Percentiles rank a stretch among this genome's conserved stretches.
Evolutionary conservation across 2,329 filamentous ascomycete genomes (phyloP).

Genomic region (Dryadomyces sulphureus): DNA sequence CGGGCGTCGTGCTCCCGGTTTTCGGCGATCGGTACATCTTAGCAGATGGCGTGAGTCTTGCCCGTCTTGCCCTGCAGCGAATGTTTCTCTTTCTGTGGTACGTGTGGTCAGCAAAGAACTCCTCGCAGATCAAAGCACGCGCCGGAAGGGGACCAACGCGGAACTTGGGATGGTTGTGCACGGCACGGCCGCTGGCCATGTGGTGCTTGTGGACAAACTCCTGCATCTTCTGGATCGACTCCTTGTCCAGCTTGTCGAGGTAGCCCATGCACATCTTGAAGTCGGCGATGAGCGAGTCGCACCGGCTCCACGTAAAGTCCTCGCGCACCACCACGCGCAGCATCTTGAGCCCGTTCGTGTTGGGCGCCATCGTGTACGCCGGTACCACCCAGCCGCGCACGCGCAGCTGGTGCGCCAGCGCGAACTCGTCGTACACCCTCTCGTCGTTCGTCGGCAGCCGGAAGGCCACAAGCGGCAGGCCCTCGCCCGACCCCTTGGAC

Average conservation of each 20-base stretch:
- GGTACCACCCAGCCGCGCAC: slow-evolving; percentile 86
- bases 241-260: slow-evolving; percentile 59
- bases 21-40: slow-evolving; percentile 12
- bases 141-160: slow-evolving; percentile 22
- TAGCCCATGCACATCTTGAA: slow-evolving; percentile 62
- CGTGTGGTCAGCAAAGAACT: slow-evolving; percentile 1
- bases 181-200: slow-evolving; percentile 34
- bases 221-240: slow-evolving; percentile 54
- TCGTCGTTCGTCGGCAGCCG: slow-evolving; percentile 50
- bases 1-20: not conserved
- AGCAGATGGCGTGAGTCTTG: slow-evolving; percentile 83
- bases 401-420: slow-evolving; percentile 71
- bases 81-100: slow-evolving; percentile 55
- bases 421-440: slow-evolving; percentile 57
- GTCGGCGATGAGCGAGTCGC: slow-evolving; percentile 63
- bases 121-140: not conserved
- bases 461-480: slow-evolving; percentile 83
- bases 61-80: slow-evolving; percentile 79
- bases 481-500: slow-evolving; percentile 61
- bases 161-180: slow-evolving; percentile 35
- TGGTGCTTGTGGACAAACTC: slow-evolving; percentile 47
- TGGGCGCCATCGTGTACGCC: slow-evolving; percentile 91
- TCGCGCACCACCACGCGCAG: slow-evolving; percentile 85
- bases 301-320: slow-evolving; percentile 73
- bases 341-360: slow-evolving; percentile 74